These are phyloP conservation scores for Trichoderma simmonsii DNA, from an alignment of 2,329 filamentous ascomycete genomes.

Conservation along the genomic window DNA sequence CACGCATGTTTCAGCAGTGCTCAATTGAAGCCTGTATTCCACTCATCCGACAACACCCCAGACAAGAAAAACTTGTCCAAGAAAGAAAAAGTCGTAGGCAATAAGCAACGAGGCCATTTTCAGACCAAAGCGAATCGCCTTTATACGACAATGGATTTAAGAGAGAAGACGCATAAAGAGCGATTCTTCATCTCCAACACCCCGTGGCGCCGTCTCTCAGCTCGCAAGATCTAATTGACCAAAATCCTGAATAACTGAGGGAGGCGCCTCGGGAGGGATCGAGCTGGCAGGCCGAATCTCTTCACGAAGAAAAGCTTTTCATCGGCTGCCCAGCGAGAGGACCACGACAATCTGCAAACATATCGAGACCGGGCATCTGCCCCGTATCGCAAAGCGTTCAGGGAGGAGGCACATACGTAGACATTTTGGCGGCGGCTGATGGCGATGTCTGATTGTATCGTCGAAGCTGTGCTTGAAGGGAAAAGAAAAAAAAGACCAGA, in stretches of 20 bases:
- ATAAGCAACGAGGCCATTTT: constrained; percentile 23
- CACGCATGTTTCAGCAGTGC: constrained; percentile 15
- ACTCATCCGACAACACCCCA: constrained; percentile 78
- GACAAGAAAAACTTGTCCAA: constrained; percentile 40
- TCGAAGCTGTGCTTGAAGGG: constrained; percentile 23
- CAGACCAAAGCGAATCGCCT: constrained; percentile 30
- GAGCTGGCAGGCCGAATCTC: constrained; percentile 62
- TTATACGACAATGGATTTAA: constrained; percentile 67
- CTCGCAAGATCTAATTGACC: constrained; percentile 38
- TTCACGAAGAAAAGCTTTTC: constrained; percentile 23
- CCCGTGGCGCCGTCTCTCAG: constrained; percentile 61
- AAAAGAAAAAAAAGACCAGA: neutral
- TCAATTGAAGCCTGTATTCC: neutral
- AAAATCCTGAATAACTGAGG: constrained; percentile 50
- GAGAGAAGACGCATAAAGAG: constrained; percentile 56
- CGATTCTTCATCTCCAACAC: constrained; percentile 74
- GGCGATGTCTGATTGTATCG: constrained; percentile 39
- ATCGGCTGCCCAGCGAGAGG: constrained; percentile 68
- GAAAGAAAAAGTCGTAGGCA: constrained; percentile 37
- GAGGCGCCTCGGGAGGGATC: constrained; percentile 65
- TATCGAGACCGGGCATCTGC: constrained; percentile 48
- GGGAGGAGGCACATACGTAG: constrained; percentile 53
- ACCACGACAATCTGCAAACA: constrained; percentile 73
- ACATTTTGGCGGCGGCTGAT: constrained; percentile 43
- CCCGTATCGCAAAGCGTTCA: constrained; percentile 36